phyloP scores from a whole-genome alignment of 2,329 filamentous ascomycete species.

The Juglanconis oblonga region DNA sequence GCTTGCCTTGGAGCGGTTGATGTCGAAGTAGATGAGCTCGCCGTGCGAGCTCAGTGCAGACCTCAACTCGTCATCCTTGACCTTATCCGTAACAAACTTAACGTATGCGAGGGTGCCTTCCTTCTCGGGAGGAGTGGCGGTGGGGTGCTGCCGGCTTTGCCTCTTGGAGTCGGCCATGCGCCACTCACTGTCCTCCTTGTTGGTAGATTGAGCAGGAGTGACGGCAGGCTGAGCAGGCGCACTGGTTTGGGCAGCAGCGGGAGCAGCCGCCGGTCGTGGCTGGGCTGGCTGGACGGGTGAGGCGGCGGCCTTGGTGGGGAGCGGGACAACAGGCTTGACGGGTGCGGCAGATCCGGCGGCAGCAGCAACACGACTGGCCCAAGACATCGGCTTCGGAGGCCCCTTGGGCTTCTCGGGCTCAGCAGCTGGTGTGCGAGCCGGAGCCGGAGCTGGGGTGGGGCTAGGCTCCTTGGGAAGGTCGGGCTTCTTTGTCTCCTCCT shows the following conservation, averaged over 20 bases:
- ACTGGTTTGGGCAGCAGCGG: conserved; percentile 35
- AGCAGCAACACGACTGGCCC: conserved; percentile 68
- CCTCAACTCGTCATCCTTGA: conserved; percentile 69
- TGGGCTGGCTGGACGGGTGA: conserved; percentile 47
- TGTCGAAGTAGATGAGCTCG: conserved; percentile 69
- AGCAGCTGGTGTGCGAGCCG: conserved; percentile 44
- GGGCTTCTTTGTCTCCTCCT: conserved; percentile 53
- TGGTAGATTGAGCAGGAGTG: conserved; percentile 32
- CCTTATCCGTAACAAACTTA: conserved; percentile 90
- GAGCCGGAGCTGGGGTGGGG: conserved; percentile 51
- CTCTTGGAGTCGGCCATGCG: conserved; percentile 88
- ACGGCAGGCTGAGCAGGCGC: conserved; percentile 34
- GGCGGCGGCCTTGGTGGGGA: conserved; percentile 55
- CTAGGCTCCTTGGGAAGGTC: conserved; percentile 67
- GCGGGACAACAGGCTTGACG: conserved; percentile 36
- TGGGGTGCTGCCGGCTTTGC: conserved; percentile 70
- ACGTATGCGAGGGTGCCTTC: conserved; percentile 84
- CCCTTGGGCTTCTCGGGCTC: conserved; percentile 46
- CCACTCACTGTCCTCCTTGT: conserved; percentile 71
- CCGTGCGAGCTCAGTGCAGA: conserved; percentile 69
- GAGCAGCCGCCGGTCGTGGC: conserved; percentile 50
- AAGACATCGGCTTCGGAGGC: conserved; percentile 63
- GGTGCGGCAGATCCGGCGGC: conserved; percentile 46
- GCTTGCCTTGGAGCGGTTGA: conserved; percentile 79
- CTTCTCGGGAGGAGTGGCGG: conserved; percentile 62